Evolutionary conservation across 2,329 filamentous ascomycete species (phyloP).

Genomic region (Allantophomopsis lycopodina): DNA sequence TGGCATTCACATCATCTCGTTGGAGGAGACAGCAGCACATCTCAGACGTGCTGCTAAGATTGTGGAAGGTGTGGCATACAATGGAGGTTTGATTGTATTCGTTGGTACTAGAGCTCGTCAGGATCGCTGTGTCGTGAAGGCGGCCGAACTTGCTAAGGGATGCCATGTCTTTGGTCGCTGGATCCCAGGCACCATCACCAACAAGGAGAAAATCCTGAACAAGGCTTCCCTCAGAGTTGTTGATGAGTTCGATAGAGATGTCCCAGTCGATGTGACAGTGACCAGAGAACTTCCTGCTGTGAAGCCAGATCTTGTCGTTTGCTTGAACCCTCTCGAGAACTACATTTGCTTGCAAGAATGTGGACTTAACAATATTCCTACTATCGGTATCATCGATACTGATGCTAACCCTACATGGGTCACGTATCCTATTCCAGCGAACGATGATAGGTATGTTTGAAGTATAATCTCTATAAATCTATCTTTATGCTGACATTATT

Average conservation of each 20-base stretch:
- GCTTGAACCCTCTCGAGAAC: constrained; percentile 87
- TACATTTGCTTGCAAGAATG: constrained; percentile 85
- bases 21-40: constrained; percentile 80
- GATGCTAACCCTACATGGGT: constrained; percentile 87
- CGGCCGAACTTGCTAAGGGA: constrained; percentile 62
- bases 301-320: constrained; percentile 81
- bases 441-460: constrained; percentile 69
- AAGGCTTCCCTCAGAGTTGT: constrained; percentile 59
- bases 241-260: constrained; percentile 53
- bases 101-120: constrained; percentile 79
- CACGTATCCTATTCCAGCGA: constrained; percentile 91
- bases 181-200: constrained; percentile 86
- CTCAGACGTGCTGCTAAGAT: constrained; percentile 88
- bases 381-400: constrained; percentile 89
- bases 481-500: neutral
- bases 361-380: constrained; percentile 74
- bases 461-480: neutral
- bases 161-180: constrained; percentile 90
- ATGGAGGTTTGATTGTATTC: constrained; percentile 78
- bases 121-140: constrained; percentile 64
- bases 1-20: constrained; percentile 82
- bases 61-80: constrained; percentile 72
- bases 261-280: constrained; percentile 1
- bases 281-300: constrained; percentile 45
- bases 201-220: constrained; percentile 78